Percentiles rank a stretch among this genome's conserved stretches.
phyloP scores from a whole-genome alignment of 441 rosid genomes.

The Erodium moschatum region DNA sequence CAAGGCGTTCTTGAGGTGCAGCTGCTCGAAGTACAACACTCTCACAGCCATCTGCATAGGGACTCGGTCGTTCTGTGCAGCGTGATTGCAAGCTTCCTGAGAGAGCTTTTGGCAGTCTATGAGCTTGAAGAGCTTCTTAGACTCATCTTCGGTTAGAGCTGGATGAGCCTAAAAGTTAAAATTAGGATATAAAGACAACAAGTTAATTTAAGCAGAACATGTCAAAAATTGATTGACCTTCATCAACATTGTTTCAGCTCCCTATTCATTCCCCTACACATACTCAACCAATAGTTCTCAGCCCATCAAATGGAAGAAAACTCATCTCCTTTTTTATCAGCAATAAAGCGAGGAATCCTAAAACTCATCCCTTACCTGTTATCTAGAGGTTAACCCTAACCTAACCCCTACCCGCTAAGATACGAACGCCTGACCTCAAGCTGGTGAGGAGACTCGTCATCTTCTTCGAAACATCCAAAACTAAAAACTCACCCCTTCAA shows the following conservation, averaged over 20 bases:
- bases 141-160: slow-evolving; percentile 51
- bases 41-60: slow-evolving; percentile 55
- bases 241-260: not conserved
- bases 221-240: not conserved
- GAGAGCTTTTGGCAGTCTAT: slow-evolving; percentile 66
- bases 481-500: too few species aligned
- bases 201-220: not conserved
- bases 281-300: too few species aligned
- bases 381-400: too few species aligned
- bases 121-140: slow-evolving; percentile 59
- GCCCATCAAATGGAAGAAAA: too few species aligned
- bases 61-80: slow-evolving; percentile 63
- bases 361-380: too few species aligned
- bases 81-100: slow-evolving; percentile 63
- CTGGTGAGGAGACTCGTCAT: too few species aligned
- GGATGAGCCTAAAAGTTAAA: slow-evolving; percentile 54
- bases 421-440: too few species aligned
- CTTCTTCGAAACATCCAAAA: too few species aligned
- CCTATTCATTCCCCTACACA: not conserved
- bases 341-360: too few species aligned
- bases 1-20: slow-evolving; percentile 54
- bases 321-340: too few species aligned
- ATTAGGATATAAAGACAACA: not conserved
- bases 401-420: too few species aligned
- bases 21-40: slow-evolving; percentile 57